Conservation (phyloP, 306 rosid species). For the Cicer yamashitae region DNA sequence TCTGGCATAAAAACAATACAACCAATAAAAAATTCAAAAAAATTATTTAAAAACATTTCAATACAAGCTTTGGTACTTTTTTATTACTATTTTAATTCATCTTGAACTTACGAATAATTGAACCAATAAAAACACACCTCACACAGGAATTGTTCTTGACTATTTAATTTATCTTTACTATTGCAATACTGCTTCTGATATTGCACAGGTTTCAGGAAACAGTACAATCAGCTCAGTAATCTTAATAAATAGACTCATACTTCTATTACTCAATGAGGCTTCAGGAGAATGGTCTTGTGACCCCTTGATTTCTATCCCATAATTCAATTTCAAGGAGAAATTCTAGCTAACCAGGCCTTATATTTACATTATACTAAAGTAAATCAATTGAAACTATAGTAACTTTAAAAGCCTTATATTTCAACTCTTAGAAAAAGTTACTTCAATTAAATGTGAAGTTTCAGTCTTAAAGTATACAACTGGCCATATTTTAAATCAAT, state of each 20-base stretch:
- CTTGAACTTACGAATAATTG: not conserved
- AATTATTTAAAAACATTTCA: not conserved
- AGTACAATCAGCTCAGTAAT: no score
- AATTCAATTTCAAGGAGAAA: not conserved
- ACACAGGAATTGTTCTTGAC: not conserved
- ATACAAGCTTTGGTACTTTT: not conserved
- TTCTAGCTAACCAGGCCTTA: not conserved
- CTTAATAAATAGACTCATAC: no score
- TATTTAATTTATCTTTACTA: no score
- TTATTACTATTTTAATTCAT: not conserved
- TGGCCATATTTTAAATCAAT: not conserved
- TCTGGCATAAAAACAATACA: not conserved
- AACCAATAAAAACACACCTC: not conserved
- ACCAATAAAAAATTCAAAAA: not conserved
- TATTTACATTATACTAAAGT: not conserved
- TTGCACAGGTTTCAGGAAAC: no score
- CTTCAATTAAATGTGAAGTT: not conserved
- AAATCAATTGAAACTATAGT: no score
- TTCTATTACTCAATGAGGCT: no score
- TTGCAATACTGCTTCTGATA: no score
- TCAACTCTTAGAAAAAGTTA: conserved; percentile 1
- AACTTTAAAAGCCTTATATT: not conserved
- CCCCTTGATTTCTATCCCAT: not conserved
- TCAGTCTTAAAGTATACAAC: not conserved
- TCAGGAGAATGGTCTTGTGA: not conserved